A percentile compares a stretch with the other conserved stretches of the same genome.
Conservation (phyloP, 352 stramenopile species). For the Phytophthora boehmeriae region DNA sequence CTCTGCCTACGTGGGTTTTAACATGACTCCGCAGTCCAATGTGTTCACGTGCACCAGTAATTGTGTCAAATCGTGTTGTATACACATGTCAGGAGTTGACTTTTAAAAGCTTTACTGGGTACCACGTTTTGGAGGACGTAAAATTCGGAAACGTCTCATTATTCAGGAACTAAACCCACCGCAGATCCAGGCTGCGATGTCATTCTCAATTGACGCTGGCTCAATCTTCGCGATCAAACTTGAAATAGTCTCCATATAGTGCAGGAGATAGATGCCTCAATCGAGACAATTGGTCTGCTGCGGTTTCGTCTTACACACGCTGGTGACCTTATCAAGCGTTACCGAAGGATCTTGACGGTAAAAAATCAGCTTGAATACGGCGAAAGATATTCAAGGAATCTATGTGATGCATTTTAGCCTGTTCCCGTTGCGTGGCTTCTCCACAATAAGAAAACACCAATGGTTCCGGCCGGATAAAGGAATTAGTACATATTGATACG, state of each 20-base stretch:
- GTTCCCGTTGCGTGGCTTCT: background rate
- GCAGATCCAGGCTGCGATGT: constrained; percentile 1
- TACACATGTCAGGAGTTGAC: too few relatives aligned
- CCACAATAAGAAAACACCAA: constrained; percentile 6
- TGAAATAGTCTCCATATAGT: constrained; percentile 8
- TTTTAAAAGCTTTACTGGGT: too few relatives aligned
- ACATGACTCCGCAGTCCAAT: too few relatives aligned
- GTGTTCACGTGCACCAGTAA: too few relatives aligned
- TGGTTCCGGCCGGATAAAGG: constrained; percentile 2
- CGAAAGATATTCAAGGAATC: constrained; percentile 4
- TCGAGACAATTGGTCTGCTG: constrained; percentile 6
- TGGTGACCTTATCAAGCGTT: constrained; percentile 1
- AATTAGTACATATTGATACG: background rate
- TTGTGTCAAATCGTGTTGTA: too few relatives aligned
- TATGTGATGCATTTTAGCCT: background rate
- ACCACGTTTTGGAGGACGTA: too few relatives aligned
- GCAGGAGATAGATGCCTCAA: constrained; percentile 4
- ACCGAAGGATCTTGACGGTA: background rate
- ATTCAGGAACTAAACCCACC: too few relatives aligned
- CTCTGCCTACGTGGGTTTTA: too few relatives aligned
- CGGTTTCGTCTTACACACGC: background rate
- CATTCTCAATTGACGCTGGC: background rate
- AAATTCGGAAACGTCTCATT: too few relatives aligned
- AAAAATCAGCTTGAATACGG: constrained; percentile 4
- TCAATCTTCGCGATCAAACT: background rate